Evolutionary conservation across 1,284 basidiomycete species (phyloP).

Genomic region (Polyporus tsugae): DNA sequence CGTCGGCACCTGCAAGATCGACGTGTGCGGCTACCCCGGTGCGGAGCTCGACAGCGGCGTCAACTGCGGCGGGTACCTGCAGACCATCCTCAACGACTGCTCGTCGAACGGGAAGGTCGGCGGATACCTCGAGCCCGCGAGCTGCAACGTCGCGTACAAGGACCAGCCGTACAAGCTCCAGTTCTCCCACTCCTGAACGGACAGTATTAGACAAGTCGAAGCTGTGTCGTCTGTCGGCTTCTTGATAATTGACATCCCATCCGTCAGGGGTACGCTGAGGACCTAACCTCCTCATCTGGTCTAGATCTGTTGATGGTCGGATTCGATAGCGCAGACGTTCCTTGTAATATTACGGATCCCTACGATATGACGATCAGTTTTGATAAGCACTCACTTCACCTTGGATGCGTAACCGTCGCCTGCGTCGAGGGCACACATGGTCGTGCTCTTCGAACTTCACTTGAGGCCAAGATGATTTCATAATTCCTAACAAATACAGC

Average conservation of each 20-base stretch:
- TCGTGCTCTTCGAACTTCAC: not conserved
- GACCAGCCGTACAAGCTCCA: constrained; percentile 13
- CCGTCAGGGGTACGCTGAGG: not conserved
- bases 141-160: constrained; percentile 10
- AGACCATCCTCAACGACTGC: constrained; percentile 15
- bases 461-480: not conserved
- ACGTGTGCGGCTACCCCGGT: constrained; percentile 12
- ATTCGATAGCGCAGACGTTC: too few species aligned
- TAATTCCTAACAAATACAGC: not conserved
- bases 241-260: not conserved
- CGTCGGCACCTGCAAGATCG: constrained; percentile 18
- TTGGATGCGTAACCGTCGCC: not conserved
- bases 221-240: not conserved
- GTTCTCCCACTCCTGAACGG: constrained; percentile 15
- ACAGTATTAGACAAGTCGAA: not conserved
- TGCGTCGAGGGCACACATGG: not conserved
- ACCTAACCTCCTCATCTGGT: not conserved
- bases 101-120: not conserved
- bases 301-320: not conserved
- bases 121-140: constrained; percentile 11
- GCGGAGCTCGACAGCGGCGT: constrained; percentile 9
- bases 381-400: not conserved
- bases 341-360: not conserved
- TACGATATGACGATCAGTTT: not conserved
- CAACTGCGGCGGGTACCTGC: constrained; percentile 12